phyloP scores from a whole-genome alignment of 202 grass and related monocot species.

The Thinopyrum obtusiflorum region DNA sequence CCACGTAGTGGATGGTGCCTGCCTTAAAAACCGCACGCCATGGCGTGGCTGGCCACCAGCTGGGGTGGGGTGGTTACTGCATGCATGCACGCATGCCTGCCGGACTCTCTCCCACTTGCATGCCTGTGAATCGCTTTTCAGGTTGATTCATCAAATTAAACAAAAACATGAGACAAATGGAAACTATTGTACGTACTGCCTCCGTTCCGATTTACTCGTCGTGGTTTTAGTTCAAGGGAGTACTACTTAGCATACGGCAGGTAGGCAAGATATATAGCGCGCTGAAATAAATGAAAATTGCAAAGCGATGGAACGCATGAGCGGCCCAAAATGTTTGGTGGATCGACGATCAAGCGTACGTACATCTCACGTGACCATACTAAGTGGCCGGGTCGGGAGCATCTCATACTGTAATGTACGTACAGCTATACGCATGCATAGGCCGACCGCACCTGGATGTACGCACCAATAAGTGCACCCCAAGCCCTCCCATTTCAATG shows the following conservation, averaged over 20 bases:
- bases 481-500: neutral
- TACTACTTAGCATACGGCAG: neutral
- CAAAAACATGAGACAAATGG: neutral
- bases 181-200: too few species aligned
- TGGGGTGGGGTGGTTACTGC: neutral
- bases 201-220: too few species aligned
- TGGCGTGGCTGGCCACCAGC: neutral
- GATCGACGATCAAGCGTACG: conserved; percentile 2
- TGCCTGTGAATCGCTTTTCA: neutral
- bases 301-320: conserved; percentile 8
- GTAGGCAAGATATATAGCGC: neutral
- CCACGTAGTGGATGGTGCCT: neutral
- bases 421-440: conserved; percentile 17
- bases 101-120: neutral
- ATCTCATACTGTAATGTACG: neutral
- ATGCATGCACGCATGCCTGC: neutral
- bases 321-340: neutral
- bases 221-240: too few species aligned
- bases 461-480: neutral
- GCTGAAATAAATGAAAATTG: neutral
- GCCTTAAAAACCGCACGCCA: neutral
- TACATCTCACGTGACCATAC: neutral
- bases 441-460: too few species aligned
- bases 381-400: neutral
- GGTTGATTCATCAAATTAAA: neutral